Percentiles rank a stretch among this genome's conserved stretches.
phyloP scores from a whole-genome alignment of 1,284 basidiomycete species.

The Phaffia rhodozyma region DNA sequence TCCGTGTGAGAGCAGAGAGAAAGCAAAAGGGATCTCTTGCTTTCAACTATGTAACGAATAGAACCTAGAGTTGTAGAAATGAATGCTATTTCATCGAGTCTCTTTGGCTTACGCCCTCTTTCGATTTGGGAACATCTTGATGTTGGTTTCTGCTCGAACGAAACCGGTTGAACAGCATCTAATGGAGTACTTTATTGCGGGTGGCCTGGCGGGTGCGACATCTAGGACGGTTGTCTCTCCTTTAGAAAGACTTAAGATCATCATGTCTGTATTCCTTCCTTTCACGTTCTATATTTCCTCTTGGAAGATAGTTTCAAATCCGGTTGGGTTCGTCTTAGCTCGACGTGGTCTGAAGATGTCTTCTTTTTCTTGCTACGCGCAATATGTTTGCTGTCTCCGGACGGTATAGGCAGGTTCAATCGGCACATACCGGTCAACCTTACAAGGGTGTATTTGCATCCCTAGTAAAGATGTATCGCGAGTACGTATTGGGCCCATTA shows the following conservation, averaged over 20 bases:
- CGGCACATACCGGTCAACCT: conserved; percentile 47
- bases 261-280: conserved; percentile 51
- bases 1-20: no score
- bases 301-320: background rate
- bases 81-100: no score
- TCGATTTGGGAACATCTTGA: no score
- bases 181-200: conserved; percentile 17
- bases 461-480: conserved; percentile 36
- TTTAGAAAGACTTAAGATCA: conserved; percentile 85
- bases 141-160: no score
- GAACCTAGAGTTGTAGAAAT: no score
- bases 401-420: conserved; percentile 58
- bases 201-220: conserved; percentile 38
- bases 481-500: background rate
- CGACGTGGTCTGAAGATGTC: background rate
- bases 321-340: background rate
- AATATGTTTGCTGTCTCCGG: background rate
- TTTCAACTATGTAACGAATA: no score
- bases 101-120: no score
- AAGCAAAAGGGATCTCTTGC: no score
- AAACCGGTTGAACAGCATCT: conserved; percentile 11
- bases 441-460: conserved; percentile 75
- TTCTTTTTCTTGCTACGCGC: background rate
- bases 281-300: background rate
- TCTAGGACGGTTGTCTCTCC: conserved; percentile 86